Evolutionary conservation across 352 stramenopile genomes (phyloP).

Genomic region (Peronosclerospora sorghi): DNA sequence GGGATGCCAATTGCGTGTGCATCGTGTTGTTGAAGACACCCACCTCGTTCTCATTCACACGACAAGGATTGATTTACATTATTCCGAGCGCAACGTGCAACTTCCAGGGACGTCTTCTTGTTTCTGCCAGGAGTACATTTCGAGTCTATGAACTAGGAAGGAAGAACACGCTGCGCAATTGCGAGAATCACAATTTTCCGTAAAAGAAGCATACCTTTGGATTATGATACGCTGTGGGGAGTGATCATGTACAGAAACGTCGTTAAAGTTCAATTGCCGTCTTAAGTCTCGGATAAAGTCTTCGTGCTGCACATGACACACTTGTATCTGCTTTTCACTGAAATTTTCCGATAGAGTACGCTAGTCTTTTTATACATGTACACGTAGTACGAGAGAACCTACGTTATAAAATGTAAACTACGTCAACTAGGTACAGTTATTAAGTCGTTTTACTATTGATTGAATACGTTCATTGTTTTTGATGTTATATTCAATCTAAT

Average conservation of each 20-base stretch:
- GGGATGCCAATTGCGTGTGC: conserved; percentile 84
- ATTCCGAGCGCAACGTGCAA: conserved; percentile 94
- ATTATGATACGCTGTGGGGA: conserved; percentile 97
- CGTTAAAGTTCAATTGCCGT: conserved; percentile 90
- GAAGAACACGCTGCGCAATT: conserved; percentile 98
- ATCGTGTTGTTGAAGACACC: conserved; percentile 87
- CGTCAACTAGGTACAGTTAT: too few species aligned
- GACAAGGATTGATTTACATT: conserved; percentile 93
- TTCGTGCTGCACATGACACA: too few species aligned
- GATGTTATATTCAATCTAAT: too few species aligned
- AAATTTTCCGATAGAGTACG: too few species aligned
- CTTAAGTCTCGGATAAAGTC: conserved; percentile 90
- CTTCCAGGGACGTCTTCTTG: conserved; percentile 95
- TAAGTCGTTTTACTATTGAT: too few species aligned
- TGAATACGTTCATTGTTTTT: too few species aligned
- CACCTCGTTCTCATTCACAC: conserved; percentile 94
- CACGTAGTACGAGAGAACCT: too few species aligned
- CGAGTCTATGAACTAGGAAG: conserved; percentile 99
- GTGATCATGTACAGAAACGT: conserved; percentile 99
- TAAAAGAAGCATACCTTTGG: conserved; percentile 85
- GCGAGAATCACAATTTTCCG: conserved; percentile 91
- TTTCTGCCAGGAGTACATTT: conserved; percentile 92
- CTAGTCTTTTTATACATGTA: too few species aligned
- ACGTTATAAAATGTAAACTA: too few species aligned
- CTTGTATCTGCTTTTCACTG: too few species aligned